Base-by-base conservation (phyloP, 2,329 filamentous ascomycete genomes). In the Diaporthe humulicola region DNA sequence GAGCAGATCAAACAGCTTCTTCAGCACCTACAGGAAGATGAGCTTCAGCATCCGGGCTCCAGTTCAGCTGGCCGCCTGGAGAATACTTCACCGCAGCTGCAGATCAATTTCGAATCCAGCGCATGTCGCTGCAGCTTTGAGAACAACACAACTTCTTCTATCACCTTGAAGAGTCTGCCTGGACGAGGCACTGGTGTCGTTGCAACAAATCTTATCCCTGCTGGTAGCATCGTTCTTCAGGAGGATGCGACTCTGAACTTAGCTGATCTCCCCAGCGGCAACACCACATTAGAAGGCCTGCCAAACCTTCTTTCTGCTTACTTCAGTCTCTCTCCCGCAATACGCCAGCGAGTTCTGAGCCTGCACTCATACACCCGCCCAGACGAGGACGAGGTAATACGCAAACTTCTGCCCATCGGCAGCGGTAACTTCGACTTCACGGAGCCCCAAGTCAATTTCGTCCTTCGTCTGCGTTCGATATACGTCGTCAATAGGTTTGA, bases 111-210 rank as follows among this genome's bases (percentile, higher is more conserved):
- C n/a, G 15, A 25, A 2, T 19, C 9, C 12, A 7, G 4, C 14
- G 25, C 9, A 12, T 25, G n/a, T 12, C 19, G 7, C 38, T 22
- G 10, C 10, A 15, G 9, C 25, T 3, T 15, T 4, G 4, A 28
- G 1, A 8, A 6, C 10, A 4, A 14, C 9, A 8, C 22, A 7
- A 3, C 2, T 9, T 19, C 15, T n/a, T 17, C 17, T 2, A 14
- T 33, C 2, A 33, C 25, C 19, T 25, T 64, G 25, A 45, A 33
- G 25, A 45, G 1, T 4, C 3, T 45, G 17, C 60, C 60, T 19
- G 60, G 60, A 5, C 25, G 60, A 30, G 60, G 60, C 3, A 14
- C 45, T 28, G 60, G 60, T 19, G 25, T 64, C 38, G 38, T 64
- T 45, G 60, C 60, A 1, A 64, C 40, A 3, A 25, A 17, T 22